Base-by-base conservation (phyloP, 495 filamentous ascomycete species). In the Hapsidospora chrysogenum region DNA sequence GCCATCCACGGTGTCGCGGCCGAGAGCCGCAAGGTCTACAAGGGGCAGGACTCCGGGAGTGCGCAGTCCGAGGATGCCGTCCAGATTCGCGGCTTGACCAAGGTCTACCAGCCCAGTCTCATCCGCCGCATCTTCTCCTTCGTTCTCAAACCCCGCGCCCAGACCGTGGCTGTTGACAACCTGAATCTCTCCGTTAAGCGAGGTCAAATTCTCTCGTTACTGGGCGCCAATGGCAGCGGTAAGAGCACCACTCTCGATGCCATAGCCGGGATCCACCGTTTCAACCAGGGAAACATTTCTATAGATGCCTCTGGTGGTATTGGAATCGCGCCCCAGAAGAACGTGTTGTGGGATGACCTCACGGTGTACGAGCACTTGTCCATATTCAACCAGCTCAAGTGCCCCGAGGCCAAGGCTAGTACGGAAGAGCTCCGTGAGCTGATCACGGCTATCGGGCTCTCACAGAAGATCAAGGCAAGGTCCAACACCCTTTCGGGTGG, bases 171-270 rank as follows among this genome's bases (percentile, higher is more conserved):
- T 1, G 78, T 85, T 7, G 53, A 78, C 31, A 41, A 64, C 27
- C 52, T 85, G 16, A 63, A 63, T 9, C 48, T 85, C 4, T 51
- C 55, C 18, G 66, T 74, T 11, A 56, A 67, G 9, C 66, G 66
- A 39, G 76, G 78, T 2, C 66, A 81, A 37, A 80, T 85, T 17
- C 62, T 74, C 46, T 72, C 79, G 4, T 55, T 85, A 1, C 57
- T 85, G 3, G 78, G 80, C 14, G 76, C 79, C 0, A 85, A 85
- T 50, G 80, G 80, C 22, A 72, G 66, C 26, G 80, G 80, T 28
- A 85, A 85, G 47, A 73, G 67, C 10, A 85, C 80, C 0, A 83
- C 80, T 3, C 59, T 86, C 4, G 75, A 86, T 34, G 70, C 73
- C 21, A 71, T 85, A 22, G 73, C 78, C 29, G 80, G 80, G 0